phyloP scores from a whole-genome alignment of 2,329 filamentous ascomycete species.

The Alternaria sp. region DNA sequence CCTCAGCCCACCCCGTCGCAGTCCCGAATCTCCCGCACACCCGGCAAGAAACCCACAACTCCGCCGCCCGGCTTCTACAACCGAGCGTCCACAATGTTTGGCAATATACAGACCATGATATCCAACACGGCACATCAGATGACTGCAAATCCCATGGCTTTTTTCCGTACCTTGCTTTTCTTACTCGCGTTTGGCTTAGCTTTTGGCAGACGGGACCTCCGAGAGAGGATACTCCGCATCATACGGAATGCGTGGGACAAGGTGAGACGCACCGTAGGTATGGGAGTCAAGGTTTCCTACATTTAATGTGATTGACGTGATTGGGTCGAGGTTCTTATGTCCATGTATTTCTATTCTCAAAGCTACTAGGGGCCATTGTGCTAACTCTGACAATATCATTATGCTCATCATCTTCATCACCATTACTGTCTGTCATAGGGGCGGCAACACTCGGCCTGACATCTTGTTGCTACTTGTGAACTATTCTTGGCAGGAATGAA shows the following conservation, averaged over 20 bases:
- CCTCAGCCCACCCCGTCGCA: slow-evolving; percentile 37
- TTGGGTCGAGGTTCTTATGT: slow-evolving; percentile 1
- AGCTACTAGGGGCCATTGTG: background rate
- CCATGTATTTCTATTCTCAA: slow-evolving; percentile 1
- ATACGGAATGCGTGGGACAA: slow-evolving; percentile 80
- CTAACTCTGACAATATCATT: background rate
- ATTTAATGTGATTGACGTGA: slow-evolving; percentile 64
- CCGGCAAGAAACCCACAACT: slow-evolving; percentile 43
- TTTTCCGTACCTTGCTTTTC: slow-evolving; percentile 76
- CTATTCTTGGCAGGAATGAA: no score
- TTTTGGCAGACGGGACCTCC: slow-evolving; percentile 76
- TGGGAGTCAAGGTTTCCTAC: slow-evolving; percentile 98
- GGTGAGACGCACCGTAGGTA: slow-evolving; percentile 83
- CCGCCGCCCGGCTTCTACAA: slow-evolving; percentile 51
- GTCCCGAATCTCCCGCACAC: slow-evolving; percentile 36
- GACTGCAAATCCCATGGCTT: slow-evolving; percentile 63
- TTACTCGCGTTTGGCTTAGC: slow-evolving; percentile 79
- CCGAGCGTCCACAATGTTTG: slow-evolving; percentile 57
- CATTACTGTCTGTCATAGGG: background rate
- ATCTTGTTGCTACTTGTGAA: no score
- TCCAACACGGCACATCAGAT: slow-evolving; percentile 62
- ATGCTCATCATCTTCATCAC: background rate
- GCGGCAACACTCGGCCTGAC: no score
- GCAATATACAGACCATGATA: slow-evolving; percentile 59
- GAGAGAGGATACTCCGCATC: slow-evolving; percentile 76